Evolutionary conservation across 176 grass and related monocot genomes (phyloP), one percentile per base, ranked within the genome.

Genomic region (Lolium multiflorum): DNA sequence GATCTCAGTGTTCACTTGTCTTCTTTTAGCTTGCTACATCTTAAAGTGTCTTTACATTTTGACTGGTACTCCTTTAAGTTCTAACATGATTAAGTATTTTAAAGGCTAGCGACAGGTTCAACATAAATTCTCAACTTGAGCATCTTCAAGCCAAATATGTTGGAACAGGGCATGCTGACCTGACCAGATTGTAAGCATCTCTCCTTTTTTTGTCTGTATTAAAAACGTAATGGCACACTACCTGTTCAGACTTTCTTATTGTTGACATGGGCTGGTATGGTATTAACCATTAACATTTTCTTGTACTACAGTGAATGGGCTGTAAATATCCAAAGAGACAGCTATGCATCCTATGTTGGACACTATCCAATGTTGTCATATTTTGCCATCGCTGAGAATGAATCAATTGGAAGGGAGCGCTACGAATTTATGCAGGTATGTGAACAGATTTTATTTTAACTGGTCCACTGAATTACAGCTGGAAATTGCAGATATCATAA

Each of bases 61-160:
- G 13, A 31, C n/a, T 12, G 8, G 15, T 24, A n/a, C 6, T 3
- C 18, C 63, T 54, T 37, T 83, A 79, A 62, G 21, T 78, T 63
- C 55, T 90, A 65, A 79, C 56, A 66, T 37, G 24, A 77, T 21
- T 71, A n/a, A 61, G 24, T 13, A 61, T 79, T 84, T 83, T 47
- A 11, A 58, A 98, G 95, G 95, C 95, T 57, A 98, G 95, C 6
- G 92, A 95, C 48, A 98, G 95, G 51, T 98, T 98, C 74, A 98
- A 98, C 66, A 98, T 98, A 49, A 98, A 98, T 78, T 98, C 95
- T 48, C 95, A 98, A 82, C 95, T 98, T 71, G 95, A 98, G 87
- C 92, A 98, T 93, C 92, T 97, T 80, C 95, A 97, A 90, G 92
- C 95, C 37, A 98, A 98, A 79, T 93, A 97, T 95, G 92, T 98